Evolutionary conservation across 345 rosid genomes (phyloP).

Genomic region (Populus davidiana): DNA sequence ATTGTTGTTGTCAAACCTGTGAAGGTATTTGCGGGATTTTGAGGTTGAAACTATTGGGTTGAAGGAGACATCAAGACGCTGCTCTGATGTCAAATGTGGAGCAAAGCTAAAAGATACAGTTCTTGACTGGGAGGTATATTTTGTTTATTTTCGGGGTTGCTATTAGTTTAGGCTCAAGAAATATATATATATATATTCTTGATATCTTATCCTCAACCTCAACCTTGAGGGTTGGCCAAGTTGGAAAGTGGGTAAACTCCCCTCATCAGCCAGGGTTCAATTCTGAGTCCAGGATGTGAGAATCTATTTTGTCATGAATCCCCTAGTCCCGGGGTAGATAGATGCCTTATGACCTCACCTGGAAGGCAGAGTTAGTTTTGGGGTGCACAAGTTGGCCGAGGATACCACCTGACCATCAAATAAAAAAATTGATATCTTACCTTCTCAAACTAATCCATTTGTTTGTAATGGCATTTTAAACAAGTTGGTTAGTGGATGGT

Average conservation of each 20-base stretch:
- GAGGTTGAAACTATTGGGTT: conserved; percentile 95
- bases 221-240: no score
- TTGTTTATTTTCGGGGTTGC: not conserved
- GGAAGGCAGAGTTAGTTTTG: no score
- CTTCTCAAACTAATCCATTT: not conserved
- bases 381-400: no score
- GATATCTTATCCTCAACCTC: no score
- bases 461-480: not conserved
- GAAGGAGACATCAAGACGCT: conserved; percentile 83
- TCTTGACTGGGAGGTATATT: conserved; percentile 94
- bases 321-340: no score
- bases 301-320: no score
- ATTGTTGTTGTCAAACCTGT: conserved; percentile 1
- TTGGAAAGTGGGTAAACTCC: no score
- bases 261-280: no score
- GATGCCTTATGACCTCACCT: no score
- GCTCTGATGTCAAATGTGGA: conserved; percentile 64
- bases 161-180: not conserved
- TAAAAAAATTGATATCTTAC: not conserved
- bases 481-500: not conserved
- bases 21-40: conserved; percentile 88
- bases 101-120: conserved; percentile 89
- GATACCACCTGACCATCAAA: no score
- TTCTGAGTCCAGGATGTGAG: no score
- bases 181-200: not conserved